Evolutionary conservation across 768 basidiomycete genomes (phyloP).

Genomic region (Lactarius akahatsu): DNA sequence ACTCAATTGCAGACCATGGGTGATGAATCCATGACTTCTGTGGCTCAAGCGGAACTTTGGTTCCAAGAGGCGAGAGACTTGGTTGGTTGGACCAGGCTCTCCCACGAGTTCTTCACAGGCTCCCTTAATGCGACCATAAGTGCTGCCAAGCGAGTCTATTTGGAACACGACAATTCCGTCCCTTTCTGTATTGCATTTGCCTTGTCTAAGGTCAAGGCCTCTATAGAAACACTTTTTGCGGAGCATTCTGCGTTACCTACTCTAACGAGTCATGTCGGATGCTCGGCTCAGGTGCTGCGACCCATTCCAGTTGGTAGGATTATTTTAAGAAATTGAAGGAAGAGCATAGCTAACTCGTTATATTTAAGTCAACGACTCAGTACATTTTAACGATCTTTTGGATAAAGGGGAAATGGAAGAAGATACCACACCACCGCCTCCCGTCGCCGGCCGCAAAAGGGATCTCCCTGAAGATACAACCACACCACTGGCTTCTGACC

Average conservation of each 20-base stretch:
- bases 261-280: neutral
- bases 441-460: slow-evolving; percentile 24
- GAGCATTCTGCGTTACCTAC: slow-evolving; percentile 18
- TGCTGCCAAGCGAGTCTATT: slow-evolving; percentile 34
- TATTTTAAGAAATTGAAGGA: neutral
- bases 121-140: slow-evolving; percentile 32
- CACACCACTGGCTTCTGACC: neutral
- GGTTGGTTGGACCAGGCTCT: slow-evolving; percentile 30
- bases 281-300: neutral
- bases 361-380: neutral
- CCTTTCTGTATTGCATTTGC: slow-evolving; percentile 22
- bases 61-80: slow-evolving; percentile 29
- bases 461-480: neutral
- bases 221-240: slow-evolving; percentile 36
- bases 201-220: slow-evolving; percentile 35
- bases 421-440: slow-evolving; percentile 20
- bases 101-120: slow-evolving; percentile 28
- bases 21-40: slow-evolving; percentile 11
- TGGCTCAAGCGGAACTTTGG: slow-evolving; percentile 23
- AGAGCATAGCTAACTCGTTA: neutral
- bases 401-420: slow-evolving; percentile 15
- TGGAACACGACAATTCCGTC: slow-evolving; percentile 26
- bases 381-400: neutral
- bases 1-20: slow-evolving; percentile 20
- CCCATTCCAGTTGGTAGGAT: neutral